Evolutionary conservation across 2,329 filamentous ascomycete genomes (phyloP), one percentile per base, ranked within the genome.

Genomic region (Pestalotiopsis sp.): DNA sequence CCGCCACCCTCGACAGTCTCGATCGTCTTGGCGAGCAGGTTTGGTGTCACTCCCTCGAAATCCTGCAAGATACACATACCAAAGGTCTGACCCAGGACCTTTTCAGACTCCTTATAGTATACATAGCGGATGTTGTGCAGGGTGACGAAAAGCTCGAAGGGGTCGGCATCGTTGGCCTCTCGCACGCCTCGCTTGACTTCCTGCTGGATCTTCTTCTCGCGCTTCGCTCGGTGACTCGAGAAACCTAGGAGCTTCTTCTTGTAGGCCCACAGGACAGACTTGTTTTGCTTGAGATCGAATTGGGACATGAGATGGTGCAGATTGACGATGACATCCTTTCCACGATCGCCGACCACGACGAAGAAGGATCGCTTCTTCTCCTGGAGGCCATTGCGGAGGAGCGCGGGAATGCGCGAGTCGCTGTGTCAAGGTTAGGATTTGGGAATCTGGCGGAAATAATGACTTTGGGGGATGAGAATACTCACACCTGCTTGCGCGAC

Each of bases 101-200:
- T 98, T 77, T 99, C 96, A 36, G 96, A 98, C 84, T 99, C 96
- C 83, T 99, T 99, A 86, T 99, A 99, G 87, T 97, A 99, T 69
- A 96, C 94, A 88, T 99, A 99, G 81, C 96, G 93, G 79, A 99
- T 97, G 81, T 98, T 94, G 84, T 98, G 93, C 68, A 97, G 90
- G 69, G 94, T 96, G 75, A 98, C 92, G 83, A 98, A 99, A 67
- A 98, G 89, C 83, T 99, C 96, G 84, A 99, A 99, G 0, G 96
- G 93, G 79, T 99, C 96, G 79, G 97, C 94, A 67, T 90, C 89
- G 80, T 99, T 97, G 71, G 93, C 90, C 81, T 99, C 96, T 77
- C 97, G 90, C 73, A 95, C 94, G 59, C 96, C 96, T 75, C 94
- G 90, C 84, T 97, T 98, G 81, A 99, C 94, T 78, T 99, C 96